Base-by-base conservation (phyloP, 2,329 filamentous ascomycete species). In the Colletotrichum echinochloae region DNA sequence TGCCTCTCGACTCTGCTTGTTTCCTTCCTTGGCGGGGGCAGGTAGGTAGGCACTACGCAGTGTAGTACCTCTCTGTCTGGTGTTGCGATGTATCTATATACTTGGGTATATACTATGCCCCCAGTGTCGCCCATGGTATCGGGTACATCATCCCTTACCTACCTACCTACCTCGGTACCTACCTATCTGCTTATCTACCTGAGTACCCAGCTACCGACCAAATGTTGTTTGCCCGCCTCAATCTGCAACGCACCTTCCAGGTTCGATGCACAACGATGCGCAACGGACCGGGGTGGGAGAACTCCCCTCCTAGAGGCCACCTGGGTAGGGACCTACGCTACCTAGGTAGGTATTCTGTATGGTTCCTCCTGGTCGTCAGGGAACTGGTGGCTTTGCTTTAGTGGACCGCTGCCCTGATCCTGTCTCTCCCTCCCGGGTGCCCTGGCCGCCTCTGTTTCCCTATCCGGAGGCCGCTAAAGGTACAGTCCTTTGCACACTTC, bases 361-460 rank as follows among this genome's bases (percentile, higher is more conserved):
- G 54, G 54, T 57, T 28, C 39, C 39, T 44, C 41, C 54, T 26
- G 23, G 11, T 16, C 16, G 12, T 16, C n/a, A 48, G 37, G 37
- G 55, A 37, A 39, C 55, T 44, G 35, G 55, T 59, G 55, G 57
- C 57, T 35, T 48, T 35, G 20, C n/a, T 48, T 48, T 33, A 60
- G 57, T 60, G 28, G 57, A 35, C 57, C 41, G 28, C 12, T n/a
- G 39, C 41, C 62, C 63, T 66, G 66, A 49, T 66, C 66, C 55
- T 70, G 66, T 56, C 46, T 52, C 56, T 60, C 57, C 57, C 57
- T 60, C 20, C 28, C 41, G 57, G 41, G 20, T 35, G 37, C 16
- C 37, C 55, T 41, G 55, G 26, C 55, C 23, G 39, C 55, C 41
- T 35, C 28, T n/a, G n/a, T 23, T 30, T 54, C 51, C 28, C 51